A percentile compares a stretch with the other conserved stretches of the same genome.
These are phyloP conservation scores for Agaricus sinodeliciosus DNA, from an alignment of 768 basidiomycete genomes.

Conservation along the genomic window DNA sequence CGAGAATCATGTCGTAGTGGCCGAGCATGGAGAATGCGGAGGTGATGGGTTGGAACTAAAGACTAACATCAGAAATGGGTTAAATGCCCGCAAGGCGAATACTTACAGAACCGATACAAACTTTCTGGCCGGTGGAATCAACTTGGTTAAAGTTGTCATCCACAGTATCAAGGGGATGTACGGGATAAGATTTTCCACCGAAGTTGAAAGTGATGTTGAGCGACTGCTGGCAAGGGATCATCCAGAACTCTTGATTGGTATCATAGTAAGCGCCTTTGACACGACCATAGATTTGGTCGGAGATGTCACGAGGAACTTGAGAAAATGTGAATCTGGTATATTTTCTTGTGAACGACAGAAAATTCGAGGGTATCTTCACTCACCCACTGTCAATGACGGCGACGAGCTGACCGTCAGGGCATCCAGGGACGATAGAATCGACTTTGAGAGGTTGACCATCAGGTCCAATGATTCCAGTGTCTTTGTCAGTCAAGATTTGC, in stretches of 20 bases:
- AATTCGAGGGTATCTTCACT: slow-evolving; percentile 7
- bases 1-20: slow-evolving; percentile 77
- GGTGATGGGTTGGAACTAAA: slow-evolving; percentile 78
- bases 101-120: slow-evolving; percentile 62
- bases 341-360: neutral
- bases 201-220: slow-evolving; percentile 69
- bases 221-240: slow-evolving; percentile 66
- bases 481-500: slow-evolving; percentile 64
- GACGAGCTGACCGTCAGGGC: slow-evolving; percentile 57
- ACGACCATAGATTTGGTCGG: slow-evolving; percentile 77
- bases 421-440: slow-evolving; percentile 62
- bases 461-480: slow-evolving; percentile 66
- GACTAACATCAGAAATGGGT: slow-evolving; percentile 11
- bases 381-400: slow-evolving; percentile 72
- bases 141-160: slow-evolving; percentile 55
- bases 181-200: slow-evolving; percentile 58
- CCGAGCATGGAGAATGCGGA: slow-evolving; percentile 72
- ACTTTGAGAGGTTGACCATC: slow-evolving; percentile 58
- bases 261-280: slow-evolving; percentile 70
- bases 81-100: neutral
- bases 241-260: slow-evolving; percentile 50
- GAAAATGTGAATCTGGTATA: slow-evolving; percentile 29
- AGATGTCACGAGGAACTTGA: slow-evolving; percentile 64
- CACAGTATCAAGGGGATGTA: slow-evolving; percentile 69
- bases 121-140: slow-evolving; percentile 14